phyloP scores from a whole-genome alignment of 805 yeast species.

The Metschnikowia vanudenii region DNA sequence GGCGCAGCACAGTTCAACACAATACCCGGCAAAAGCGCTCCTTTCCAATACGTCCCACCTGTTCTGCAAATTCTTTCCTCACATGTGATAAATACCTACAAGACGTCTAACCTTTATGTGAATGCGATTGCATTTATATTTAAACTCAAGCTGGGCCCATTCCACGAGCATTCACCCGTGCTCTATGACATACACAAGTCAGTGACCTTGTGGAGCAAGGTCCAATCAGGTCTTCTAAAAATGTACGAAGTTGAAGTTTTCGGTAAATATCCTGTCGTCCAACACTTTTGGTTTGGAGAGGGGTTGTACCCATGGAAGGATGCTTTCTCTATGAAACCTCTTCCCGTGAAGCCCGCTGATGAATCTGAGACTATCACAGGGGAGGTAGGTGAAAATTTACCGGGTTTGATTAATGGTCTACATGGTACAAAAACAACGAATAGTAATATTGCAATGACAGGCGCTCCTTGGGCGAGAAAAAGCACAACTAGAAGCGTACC shows the following conservation, averaged over 20 bases:
- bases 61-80: slow-evolving; percentile 17
- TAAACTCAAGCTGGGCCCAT: slow-evolving; percentile 28
- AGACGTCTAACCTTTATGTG: slow-evolving; percentile 38
- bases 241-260: slow-evolving; percentile 95
- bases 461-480: slow-evolving; percentile 40
- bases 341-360: slow-evolving; percentile 7
- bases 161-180: slow-evolving; percentile 83
- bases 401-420: slow-evolving; percentile 24
- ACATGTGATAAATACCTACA: slow-evolving; percentile 13
- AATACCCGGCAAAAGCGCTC: not conserved
- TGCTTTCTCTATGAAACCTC: slow-evolving; percentile 7
- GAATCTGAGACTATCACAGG: not conserved
- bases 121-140: slow-evolving; percentile 29
- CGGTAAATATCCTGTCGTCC: slow-evolving; percentile 87
- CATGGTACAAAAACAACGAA: slow-evolving; percentile 30
- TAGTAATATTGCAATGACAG: slow-evolving; percentile 34
- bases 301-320: slow-evolving; percentile 22
- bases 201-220: slow-evolving; percentile 77
- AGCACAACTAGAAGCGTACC: not conserved
- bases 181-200: slow-evolving; percentile 92
- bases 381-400: slow-evolving; percentile 7
- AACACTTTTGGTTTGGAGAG: slow-evolving; percentile 84
- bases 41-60: slow-evolving; percentile 30
- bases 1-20: slow-evolving; percentile 78
- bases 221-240: slow-evolving; percentile 89